Evolutionary conservation across 164 flowering plant species (phyloP).

Genomic region (Dillenia suffruticosa): DNA sequence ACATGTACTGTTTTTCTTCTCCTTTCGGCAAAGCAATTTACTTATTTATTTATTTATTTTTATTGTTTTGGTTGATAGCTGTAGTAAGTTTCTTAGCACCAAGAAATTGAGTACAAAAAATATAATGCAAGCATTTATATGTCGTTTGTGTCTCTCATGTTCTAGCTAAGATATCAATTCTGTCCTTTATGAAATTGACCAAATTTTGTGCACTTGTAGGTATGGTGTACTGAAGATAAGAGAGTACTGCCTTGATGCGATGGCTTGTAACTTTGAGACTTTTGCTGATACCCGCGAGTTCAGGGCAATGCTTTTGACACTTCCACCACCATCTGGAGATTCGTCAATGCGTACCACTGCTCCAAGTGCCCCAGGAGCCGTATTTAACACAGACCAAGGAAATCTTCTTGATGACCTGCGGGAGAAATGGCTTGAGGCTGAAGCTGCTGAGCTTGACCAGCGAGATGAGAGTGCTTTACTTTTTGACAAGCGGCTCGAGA

Average conservation of each 20-base stretch:
- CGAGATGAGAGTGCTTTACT: conserved; percentile 95
- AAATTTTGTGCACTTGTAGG: conserved; percentile 32
- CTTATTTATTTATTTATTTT: not conserved
- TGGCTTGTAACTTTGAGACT: conserved; percentile 90
- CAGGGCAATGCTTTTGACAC: conserved; percentile 78
- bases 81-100: not conserved
- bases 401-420: conserved; percentile 93
- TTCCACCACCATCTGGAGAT: conserved; percentile 98
- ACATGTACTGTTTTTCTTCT: conserved; percentile 52
- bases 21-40: too few species aligned
- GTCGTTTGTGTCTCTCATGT: too few species aligned
- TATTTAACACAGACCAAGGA: conserved; percentile 45
- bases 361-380: conserved; percentile 95
- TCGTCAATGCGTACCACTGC: conserved; percentile 82
- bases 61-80: conserved; percentile 1
- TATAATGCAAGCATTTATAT: too few species aligned
- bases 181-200: not conserved
- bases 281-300: conserved; percentile 84
- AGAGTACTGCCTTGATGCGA: conserved; percentile 80
- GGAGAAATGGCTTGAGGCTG: conserved; percentile 98
- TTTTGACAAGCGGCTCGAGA: conserved; percentile 89
- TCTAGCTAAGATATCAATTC: too few species aligned
- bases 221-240: conserved; percentile 88
- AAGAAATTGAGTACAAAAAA: too few species aligned
- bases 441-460: conserved; percentile 94